Conservation (phyloP, 2,329 filamentous ascomycete genomes). For the Sporothrix luriei region DNA sequence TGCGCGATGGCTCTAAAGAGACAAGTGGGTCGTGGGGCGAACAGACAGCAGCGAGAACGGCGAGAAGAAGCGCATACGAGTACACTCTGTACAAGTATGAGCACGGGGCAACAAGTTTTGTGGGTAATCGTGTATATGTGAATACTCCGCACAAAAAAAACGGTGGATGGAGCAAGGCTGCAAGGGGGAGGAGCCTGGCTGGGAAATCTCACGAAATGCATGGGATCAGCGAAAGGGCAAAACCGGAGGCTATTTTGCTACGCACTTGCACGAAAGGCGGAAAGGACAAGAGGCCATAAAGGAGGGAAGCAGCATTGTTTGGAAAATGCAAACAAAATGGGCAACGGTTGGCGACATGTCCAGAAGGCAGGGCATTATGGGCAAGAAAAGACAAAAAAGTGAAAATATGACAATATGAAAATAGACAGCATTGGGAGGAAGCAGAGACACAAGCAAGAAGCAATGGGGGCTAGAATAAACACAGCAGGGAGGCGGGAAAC, state of each 20-base stretch:
- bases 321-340: neutral
- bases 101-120: neutral
- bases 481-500: conserved; percentile 23
- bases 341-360: neutral
- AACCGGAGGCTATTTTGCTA: neutral
- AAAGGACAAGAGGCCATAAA: neutral
- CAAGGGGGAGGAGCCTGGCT: conserved; percentile 17
- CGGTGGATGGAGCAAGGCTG: conserved; percentile 17
- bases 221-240: conserved; percentile 15
- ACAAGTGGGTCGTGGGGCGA: conserved; percentile 13
- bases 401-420: neutral
- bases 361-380: neutral
- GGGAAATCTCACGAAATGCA: conserved; percentile 19
- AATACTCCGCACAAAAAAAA: conserved; percentile 18
- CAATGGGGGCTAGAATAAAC: conserved; percentile 15
- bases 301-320: neutral
- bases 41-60: conserved; percentile 9
- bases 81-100: neutral
- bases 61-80: neutral
- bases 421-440: neutral
- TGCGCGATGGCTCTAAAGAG: conserved; percentile 8
- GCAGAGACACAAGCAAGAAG: neutral
- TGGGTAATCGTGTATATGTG: neutral
- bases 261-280: neutral
- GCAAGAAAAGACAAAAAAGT: neutral